Conservation (phyloP, 441 rosid species). For the Pelargonium myrrhifolium region DNA sequence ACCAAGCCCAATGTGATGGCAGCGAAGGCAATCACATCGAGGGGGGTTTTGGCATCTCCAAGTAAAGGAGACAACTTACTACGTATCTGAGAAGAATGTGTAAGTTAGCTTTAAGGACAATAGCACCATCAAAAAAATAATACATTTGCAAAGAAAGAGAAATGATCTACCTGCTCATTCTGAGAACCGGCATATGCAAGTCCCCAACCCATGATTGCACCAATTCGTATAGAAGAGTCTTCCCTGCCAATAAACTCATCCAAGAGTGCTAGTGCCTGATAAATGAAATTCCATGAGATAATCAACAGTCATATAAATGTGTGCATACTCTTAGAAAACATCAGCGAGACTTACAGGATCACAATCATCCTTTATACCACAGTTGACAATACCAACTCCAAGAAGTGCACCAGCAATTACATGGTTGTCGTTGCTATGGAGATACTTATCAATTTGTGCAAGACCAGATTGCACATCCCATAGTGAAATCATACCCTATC, state of each 20-base stretch:
- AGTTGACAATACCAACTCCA: slow-evolving; percentile 90
- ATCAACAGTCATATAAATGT: not conserved
- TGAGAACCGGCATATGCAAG: slow-evolving; percentile 94
- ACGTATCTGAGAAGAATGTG: slow-evolving; percentile 44
- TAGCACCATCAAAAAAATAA: not conserved
- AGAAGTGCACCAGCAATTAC: slow-evolving; percentile 84
- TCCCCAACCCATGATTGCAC: slow-evolving; percentile 95
- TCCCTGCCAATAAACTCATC: slow-evolving; percentile 59
- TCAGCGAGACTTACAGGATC: slow-evolving; percentile 65
- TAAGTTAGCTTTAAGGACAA: not conserved
- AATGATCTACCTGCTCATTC: slow-evolving; percentile 56
- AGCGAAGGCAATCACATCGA: slow-evolving; percentile 79
- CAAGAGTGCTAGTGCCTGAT: slow-evolving; percentile 83
- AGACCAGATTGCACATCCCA: slow-evolving; percentile 98
- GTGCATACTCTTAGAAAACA: not conserved
- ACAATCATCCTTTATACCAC: slow-evolving; percentile 74
- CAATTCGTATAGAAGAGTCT: slow-evolving; percentile 74
- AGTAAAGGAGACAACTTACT: slow-evolving; percentile 52
- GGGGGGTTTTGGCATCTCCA: slow-evolving; percentile 62
- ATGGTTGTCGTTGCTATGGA: slow-evolving; percentile 74
- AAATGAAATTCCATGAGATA: slow-evolving; percentile 23
- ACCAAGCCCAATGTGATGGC: slow-evolving; percentile 85
- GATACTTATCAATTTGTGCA: slow-evolving; percentile 81
- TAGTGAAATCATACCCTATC: slow-evolving; percentile 82
- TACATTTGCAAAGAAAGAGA: not conserved